These are phyloP conservation scores for Scheffersomyces stipitis DNA, from an alignment of 805 yeast species.

Conservation along the genomic window DNA sequence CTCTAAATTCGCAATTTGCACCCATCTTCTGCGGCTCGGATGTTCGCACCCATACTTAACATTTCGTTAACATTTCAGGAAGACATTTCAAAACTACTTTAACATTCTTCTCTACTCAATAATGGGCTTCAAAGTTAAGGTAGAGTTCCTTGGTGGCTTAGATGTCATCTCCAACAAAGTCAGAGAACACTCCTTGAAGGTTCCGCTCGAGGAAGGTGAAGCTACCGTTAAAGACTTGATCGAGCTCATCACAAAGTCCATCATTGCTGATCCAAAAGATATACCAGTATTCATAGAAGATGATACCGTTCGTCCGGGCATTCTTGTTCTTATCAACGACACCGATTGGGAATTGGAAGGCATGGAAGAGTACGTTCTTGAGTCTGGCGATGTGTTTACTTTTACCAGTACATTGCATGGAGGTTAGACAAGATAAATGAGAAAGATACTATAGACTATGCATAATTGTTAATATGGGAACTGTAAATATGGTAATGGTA, in stretches of 20 bases:
- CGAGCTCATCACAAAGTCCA: conserved; percentile 48
- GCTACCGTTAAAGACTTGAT: conserved; percentile 54
- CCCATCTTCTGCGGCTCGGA: too few species aligned
- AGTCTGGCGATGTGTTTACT: conserved; percentile 73
- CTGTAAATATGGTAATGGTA: neutral
- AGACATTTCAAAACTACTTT: too few species aligned
- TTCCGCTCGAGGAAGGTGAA: conserved; percentile 44
- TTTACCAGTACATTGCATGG: conserved; percentile 96
- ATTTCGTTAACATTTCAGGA: too few species aligned
- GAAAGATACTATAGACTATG: too few species aligned
- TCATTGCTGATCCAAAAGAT: conserved; percentile 63
- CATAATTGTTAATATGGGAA: too few species aligned
- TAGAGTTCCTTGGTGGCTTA: conserved; percentile 69
- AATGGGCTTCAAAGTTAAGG: conserved; percentile 36
- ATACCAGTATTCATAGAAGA: conserved; percentile 77
- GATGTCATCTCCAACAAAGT: conserved; percentile 71
- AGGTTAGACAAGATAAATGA: conserved; percentile 47
- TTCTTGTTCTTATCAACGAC: conserved; percentile 86
- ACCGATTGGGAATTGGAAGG: conserved; percentile 97
- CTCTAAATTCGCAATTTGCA: too few species aligned
- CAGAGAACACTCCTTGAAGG: conserved; percentile 49
- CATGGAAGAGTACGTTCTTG: conserved; percentile 75
- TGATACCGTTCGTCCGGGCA: conserved; percentile 85
- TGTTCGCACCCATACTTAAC: too few species aligned
- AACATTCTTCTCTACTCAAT: too few species aligned